Percentiles rank a stretch among this genome's conserved stretches.
Conservation (phyloP, 805 yeast genomes). For the Candida takata region DNA sequence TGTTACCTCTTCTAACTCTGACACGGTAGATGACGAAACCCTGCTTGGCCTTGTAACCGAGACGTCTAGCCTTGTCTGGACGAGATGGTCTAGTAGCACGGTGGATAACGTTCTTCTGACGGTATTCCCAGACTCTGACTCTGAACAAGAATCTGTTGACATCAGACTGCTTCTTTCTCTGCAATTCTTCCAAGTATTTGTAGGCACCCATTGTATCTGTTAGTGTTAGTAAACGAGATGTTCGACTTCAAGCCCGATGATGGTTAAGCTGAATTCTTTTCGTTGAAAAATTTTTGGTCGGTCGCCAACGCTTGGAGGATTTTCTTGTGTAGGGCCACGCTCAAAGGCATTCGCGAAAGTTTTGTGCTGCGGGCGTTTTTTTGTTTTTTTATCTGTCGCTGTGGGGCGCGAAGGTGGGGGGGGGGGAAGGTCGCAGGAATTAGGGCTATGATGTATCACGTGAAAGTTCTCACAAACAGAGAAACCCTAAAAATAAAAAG, state of each 20-base stretch:
- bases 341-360: too few species aligned
- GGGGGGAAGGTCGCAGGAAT: too few species aligned
- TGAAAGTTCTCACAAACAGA: too few species aligned
- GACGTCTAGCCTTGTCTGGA: conserved; percentile 99
- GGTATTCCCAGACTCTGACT: conserved; percentile 99
- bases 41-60: conserved; percentile 99
- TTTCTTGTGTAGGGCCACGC: too few species aligned
- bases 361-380: too few species aligned
- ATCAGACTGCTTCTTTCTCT: conserved; percentile 99
- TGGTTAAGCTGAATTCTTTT: neutral
- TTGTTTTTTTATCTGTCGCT: too few species aligned
- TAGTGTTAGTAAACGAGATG: conserved; percentile 8
- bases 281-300: conserved; percentile 7
- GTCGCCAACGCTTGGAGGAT: neutral
- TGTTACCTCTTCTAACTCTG: conserved; percentile 99
- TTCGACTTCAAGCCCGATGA: neutral
- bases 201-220: conserved; percentile 80
- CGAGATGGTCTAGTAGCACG: conserved; percentile 98
- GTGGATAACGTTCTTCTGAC: conserved; percentile 98
- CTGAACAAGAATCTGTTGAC: conserved; percentile 97
- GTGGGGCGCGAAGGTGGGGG: too few species aligned
- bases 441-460: too few species aligned
- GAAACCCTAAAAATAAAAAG: too few species aligned
- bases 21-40: conserved; percentile 98
- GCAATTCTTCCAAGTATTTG: conserved; percentile 98